Evolutionary conservation across 1,284 basidiomycete genomes (phyloP).

Genomic region (Trichosporon sp.): DNA sequence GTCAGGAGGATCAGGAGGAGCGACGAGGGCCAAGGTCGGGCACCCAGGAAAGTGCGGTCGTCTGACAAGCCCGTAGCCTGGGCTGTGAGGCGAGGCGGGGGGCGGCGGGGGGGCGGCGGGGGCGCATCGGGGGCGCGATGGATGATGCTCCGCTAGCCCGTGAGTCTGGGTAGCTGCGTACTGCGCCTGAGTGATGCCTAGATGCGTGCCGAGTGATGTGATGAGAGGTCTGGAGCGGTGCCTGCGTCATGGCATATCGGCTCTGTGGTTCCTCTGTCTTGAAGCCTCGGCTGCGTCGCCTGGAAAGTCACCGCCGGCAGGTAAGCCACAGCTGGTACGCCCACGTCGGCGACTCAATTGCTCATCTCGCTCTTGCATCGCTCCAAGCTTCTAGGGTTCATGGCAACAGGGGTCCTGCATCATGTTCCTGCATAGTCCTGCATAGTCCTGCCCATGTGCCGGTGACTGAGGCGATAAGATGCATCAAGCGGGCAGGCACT

Average conservation of each 20-base stretch:
- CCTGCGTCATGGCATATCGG: constrained; percentile 8
- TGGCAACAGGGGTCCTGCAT: background rate
- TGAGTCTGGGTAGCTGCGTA: background rate
- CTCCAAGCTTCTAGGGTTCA: constrained; percentile 13
- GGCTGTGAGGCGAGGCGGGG: background rate
- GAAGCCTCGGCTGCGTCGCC: background rate
- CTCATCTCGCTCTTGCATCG: constrained; percentile 1
- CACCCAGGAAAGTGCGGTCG: background rate
- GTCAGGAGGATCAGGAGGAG: background rate
- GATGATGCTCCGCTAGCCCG: background rate
- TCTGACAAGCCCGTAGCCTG: background rate
- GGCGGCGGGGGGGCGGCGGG: too few species aligned
- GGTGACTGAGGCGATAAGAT: background rate
- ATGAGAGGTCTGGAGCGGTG: background rate
- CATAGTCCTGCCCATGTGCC: background rate
- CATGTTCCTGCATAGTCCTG: too few species aligned
- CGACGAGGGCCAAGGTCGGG: constrained; percentile 5
- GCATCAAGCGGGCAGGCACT: background rate
- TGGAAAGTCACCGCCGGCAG: background rate
- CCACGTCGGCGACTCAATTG: constrained; percentile 14
- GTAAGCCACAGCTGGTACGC: background rate
- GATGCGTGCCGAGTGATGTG: background rate
- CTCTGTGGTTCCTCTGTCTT: background rate
- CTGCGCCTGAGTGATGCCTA: constrained; percentile 8
- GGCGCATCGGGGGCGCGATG: background rate